Conservation (phyloP, 163 green algal genomes). For the Prototheca wickerhamii region DNA sequence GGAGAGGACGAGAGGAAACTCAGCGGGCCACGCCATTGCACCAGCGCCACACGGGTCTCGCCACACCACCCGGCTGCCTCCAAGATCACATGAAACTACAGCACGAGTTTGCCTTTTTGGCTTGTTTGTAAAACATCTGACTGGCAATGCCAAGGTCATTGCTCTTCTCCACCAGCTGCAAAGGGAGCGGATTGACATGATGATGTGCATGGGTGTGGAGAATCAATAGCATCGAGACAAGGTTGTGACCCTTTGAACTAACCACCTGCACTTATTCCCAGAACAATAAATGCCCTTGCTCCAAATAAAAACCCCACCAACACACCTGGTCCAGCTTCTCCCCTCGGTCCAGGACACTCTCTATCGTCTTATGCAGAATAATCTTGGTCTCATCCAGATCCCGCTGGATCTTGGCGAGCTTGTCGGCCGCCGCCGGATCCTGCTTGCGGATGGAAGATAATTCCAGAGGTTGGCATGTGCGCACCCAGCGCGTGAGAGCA, state of each 20-base stretch:
- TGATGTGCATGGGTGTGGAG: too few relatives aligned
- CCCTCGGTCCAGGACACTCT: conserved; percentile 89
- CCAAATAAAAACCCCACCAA: not conserved
- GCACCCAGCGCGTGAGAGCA: too few relatives aligned
- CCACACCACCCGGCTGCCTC: not conserved
- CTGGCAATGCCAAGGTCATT: conserved; percentile 89
- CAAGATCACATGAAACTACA: conserved; percentile 67
- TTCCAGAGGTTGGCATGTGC: too few relatives aligned
- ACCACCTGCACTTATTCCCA: too few relatives aligned
- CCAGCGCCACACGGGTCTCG: too few relatives aligned
- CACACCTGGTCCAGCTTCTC: conserved; percentile 88
- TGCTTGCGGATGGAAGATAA: conserved; percentile 25
- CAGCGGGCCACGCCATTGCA: too few relatives aligned
- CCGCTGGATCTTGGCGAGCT: conserved; percentile 94
- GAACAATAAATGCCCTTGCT: too few relatives aligned
- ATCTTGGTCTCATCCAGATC: conserved; percentile 95
- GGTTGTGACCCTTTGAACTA: too few relatives aligned
- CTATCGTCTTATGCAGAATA: conserved; percentile 89
- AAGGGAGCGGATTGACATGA: too few relatives aligned
- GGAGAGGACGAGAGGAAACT: too few relatives aligned
- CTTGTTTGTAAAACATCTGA: conserved; percentile 97
- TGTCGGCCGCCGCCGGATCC: conserved; percentile 95
- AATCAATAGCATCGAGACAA: not conserved
- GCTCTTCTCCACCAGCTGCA: conserved; percentile 87
- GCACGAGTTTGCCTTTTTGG: conserved; percentile 71